Evolutionary conservation across 1,139 yeast species (phyloP), one percentile per base, ranked within the genome.

Genomic region (Geotrichum phurueaensis): DNA sequence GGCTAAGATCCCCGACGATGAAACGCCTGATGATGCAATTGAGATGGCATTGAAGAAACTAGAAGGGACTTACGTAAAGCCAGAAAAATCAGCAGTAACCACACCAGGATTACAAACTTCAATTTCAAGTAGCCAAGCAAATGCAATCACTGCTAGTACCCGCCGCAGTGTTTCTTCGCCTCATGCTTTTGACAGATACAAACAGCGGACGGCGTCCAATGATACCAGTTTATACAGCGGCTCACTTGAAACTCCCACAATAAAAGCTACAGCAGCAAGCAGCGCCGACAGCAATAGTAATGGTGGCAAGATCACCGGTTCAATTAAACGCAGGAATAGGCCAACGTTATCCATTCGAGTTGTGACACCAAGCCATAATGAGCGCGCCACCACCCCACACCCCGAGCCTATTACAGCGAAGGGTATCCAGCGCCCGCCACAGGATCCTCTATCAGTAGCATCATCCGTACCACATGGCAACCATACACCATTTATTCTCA

Each of bases 401-500:
- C 49, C 55, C 4, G 49, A 53, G 31, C 20, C 36, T 18, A 15
- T 50, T 9, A 51, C 58, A 3, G 49, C 48, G 9, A 29, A 47
- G 18, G 58, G 39, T n/a, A 31, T 54, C 9, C n/a, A 13, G 9
- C 36, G 59, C 15, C 31, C 56, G 15, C 55, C 59, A 25, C 52
- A 43, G 3, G 63, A 59, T 49, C 59, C 62, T 4, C 57, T 59
- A 22, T 58, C 61, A 2, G 57, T 58, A 9, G 57, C 56, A 22
- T 48, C 55, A 22, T 54, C 65, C 10, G 59, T 61, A 7, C 36
- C 60, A 1, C 53, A 56, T 15, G 66, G 70, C 1, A 75, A 75
- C 43, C 98, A 92, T 69, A 81, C 89, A 2, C 92, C 97, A 2
- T 92, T 92, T 70, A 81, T 92, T 52, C 78, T 92, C 67, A 84